Evolutionary conservation across 2,329 filamentous ascomycete species (phyloP).

Genomic region (Chalaropsis thielavioides): DNA sequence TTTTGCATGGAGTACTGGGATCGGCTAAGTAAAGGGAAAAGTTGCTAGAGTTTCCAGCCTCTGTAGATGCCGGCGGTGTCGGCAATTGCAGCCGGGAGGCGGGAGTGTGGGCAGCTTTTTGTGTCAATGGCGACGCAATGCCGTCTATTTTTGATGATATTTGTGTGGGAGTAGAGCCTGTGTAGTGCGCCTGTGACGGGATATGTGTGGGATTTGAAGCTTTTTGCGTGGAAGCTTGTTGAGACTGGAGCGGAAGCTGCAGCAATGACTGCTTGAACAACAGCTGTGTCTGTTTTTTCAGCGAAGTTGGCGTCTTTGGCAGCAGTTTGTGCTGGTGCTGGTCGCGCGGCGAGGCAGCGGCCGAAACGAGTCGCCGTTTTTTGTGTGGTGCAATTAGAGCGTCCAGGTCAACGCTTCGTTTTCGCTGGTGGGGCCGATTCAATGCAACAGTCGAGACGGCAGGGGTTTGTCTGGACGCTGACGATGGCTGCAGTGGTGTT

Average conservation of each 20-base stretch:
- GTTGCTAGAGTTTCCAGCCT: neutral
- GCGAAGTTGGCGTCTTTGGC: neutral
- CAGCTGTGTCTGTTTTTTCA: neutral
- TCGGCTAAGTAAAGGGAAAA: neutral
- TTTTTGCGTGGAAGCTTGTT: neutral
- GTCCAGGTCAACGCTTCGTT: conserved; percentile 13
- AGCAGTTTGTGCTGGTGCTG: neutral
- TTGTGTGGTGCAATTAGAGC: conserved; percentile 12
- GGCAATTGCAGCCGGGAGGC: neutral
- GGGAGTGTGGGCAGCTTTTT: neutral
- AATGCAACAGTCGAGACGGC: neutral
- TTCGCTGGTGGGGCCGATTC: conserved; percentile 7
- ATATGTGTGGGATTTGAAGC: neutral
- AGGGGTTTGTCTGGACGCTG: neutral
- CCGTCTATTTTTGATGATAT: neutral
- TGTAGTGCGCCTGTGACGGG: neutral
- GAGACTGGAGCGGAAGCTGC: neutral
- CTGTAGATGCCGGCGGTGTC: neutral
- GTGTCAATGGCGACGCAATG: neutral
- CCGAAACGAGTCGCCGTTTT: conserved; percentile 2
- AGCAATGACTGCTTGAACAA: neutral
- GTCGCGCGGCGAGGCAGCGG: neutral
- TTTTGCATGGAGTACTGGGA: conserved; percentile 1
- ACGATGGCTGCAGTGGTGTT: neutral
- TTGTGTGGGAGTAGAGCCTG: neutral